Evolutionary conservation across 495 filamentous ascomycete species (phyloP), one percentile per base, ranked within the genome.

Genomic region (Chaetomium fimeti): DNA sequence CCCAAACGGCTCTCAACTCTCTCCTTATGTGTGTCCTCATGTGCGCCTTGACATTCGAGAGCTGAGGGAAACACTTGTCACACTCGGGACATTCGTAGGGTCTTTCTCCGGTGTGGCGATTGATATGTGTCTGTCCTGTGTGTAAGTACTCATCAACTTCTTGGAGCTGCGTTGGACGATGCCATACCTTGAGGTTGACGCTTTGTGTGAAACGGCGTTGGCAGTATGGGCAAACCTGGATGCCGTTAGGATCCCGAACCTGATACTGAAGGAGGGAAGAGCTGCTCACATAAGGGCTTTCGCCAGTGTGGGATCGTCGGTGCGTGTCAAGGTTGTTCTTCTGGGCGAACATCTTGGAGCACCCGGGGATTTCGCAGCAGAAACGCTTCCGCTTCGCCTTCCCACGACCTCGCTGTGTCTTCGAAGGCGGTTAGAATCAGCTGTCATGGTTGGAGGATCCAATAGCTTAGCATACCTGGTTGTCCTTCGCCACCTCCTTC

Each of bases 291-390:
- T 93, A 97, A 64, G 93, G 93, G 66, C 92, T 91, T 54, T 92
- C 86, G 22, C 93, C 93, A 4, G 93, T 96, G 71, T 98, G 93
- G 11, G 92, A 88, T 70, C 93, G 84, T 51, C 83, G 89, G 70
- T 98, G 93, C 43, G 95, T 97, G 64, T 96, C 91, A 43, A 97
- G 82, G 72, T 97, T 92, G 3, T 93, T 97, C 75, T 93, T 96
- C 73, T 98, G 93, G 61, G 86, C 85, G 75, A 96, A 97, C 65
- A 81, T 85, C 78, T 94, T 96, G 62, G 83, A 79, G 69, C 93
- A 98, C 16, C 87, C 84, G 15, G 86, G 82, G 38, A 92, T 83
- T 25, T 82, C 85, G 76, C 93, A 98, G 28, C 84, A 76, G 71
- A 94, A 94, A 69, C 86, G 84, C 74, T 89, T 91, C 64, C 81